A percentile compares a stretch with the other conserved stretches of the same genome.
phyloP scores from a whole-genome alignment of 176 grass and related monocot species.

The bread wheat (Triticum aestivum) region IWGSC_CS_RefSeq_v2.1 NC_057814.1:408975505-408976004 shows the following conservation, averaged over 20 bases:
- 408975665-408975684: conserved; percentile 71
- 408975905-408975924: conserved; percentile 76
- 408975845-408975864: conserved; percentile 37
- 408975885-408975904: conserved; percentile 57
- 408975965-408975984: conserved; percentile 60
- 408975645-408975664: conserved; percentile 46
- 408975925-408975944: conserved; percentile 59
- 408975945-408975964: conserved; percentile 51
- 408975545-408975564: not conserved
- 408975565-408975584: not conserved
- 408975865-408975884: conserved; percentile 26
- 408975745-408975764: conserved; percentile 8
- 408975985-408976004: conserved; percentile 58
- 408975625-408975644: not conserved
- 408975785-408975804: not conserved
- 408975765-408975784: conserved; percentile 7
- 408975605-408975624: not conserved
- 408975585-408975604: conserved; percentile 9
- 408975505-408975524: not conserved
- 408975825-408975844: conserved; percentile 9
- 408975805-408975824: conserved; percentile 9
- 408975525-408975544: not conserved
- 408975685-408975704: conserved; percentile 63
- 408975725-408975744: conserved; percentile 92
- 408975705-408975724: conserved; percentile 90